A percentile compares a stretch with the other conserved stretches of the same genome.
phyloP scores from a whole-genome alignment of 2,329 filamentous ascomycete genomes.

The Aspergillus fumigatus region DNA sequence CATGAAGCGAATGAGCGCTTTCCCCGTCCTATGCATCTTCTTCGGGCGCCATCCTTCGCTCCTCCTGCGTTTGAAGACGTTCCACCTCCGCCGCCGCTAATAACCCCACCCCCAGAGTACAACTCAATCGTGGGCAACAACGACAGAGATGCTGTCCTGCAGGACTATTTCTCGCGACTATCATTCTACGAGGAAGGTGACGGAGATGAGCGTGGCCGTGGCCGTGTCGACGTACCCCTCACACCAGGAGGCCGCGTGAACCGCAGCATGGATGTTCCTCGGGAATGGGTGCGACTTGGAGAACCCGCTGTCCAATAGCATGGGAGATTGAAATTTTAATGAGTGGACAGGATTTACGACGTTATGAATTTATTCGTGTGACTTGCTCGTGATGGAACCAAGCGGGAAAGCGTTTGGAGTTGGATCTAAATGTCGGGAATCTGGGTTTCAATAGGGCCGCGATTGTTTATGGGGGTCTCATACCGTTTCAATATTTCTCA shows the following conservation, averaged over 20 bases:
- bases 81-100: conserved; percentile 64
- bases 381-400: background rate
- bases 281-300: conserved; percentile 49
- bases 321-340: background rate
- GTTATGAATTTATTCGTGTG: conserved; percentile 1
- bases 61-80: conserved; percentile 84
- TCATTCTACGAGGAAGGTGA: conserved; percentile 62
- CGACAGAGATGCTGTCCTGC: conserved; percentile 64
- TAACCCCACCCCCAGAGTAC: conserved; percentile 82
- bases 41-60: conserved; percentile 80
- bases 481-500: background rate
- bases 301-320: conserved; percentile 22
- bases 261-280: conserved; percentile 60
- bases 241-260: conserved; percentile 60
- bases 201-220: conserved; percentile 46
- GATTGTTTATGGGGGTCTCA: background rate
- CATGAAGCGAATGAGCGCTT: conserved; percentile 42
- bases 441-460: background rate
- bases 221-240: conserved; percentile 54
- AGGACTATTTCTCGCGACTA: conserved; percentile 81
- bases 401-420: background rate
- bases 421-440: background rate
- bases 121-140: conserved; percentile 67
- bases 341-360: conserved; percentile 4
- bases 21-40: conserved; percentile 73